phyloP scores from a whole-genome alignment of 202 grass and related monocot species.

The Zizania palustris region DNA sequence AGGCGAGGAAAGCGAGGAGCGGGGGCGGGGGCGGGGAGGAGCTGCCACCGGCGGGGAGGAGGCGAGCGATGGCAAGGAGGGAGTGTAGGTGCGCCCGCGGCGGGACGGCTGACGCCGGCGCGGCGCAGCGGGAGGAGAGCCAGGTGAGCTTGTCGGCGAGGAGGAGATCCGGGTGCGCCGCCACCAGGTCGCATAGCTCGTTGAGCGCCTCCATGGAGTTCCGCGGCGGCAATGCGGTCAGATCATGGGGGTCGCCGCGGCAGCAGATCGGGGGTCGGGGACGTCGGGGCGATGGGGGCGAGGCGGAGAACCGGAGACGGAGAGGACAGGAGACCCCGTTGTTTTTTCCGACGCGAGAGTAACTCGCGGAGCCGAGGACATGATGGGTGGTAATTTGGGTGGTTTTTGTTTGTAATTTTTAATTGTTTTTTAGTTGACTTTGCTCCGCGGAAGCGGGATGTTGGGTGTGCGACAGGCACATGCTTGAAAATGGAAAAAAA shows the following conservation, averaged over 20 bases:
- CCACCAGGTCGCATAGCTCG: slow-evolving; percentile 95
- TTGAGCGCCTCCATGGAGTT: slow-evolving; percentile 84
- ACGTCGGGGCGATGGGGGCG: slow-evolving; percentile 12
- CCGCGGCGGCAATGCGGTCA: slow-evolving; percentile 56
- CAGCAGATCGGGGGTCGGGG: slow-evolving; percentile 33
- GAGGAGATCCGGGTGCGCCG: slow-evolving; percentile 84
- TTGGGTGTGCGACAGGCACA: not conserved
- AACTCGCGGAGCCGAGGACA: slow-evolving; percentile 49
- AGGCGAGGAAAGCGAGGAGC: slow-evolving; percentile 60
- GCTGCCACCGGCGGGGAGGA: slow-evolving; percentile 56
- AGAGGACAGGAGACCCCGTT: slow-evolving; percentile 2
- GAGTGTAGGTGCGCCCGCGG: slow-evolving; percentile 80
- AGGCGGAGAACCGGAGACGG: slow-evolving; percentile 50
- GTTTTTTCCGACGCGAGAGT: slow-evolving; percentile 50
- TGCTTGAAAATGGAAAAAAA: too few species aligned
- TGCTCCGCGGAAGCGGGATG: slow-evolving; percentile 13
- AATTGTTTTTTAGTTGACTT: slow-evolving; percentile 30
- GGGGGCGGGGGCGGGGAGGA: slow-evolving; percentile 42
- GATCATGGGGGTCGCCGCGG: slow-evolving; percentile 42
- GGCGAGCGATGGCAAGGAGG: slow-evolving; percentile 76
- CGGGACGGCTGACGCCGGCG: not conserved
- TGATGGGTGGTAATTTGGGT: slow-evolving; percentile 8
- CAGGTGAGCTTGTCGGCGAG: slow-evolving; percentile 96
- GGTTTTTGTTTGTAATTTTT: slow-evolving; percentile 15
- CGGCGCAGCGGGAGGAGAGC: slow-evolving; percentile 82